Base-by-base conservation (phyloP, 306 rosid genomes). In the Lotus japonicus region DNA sequence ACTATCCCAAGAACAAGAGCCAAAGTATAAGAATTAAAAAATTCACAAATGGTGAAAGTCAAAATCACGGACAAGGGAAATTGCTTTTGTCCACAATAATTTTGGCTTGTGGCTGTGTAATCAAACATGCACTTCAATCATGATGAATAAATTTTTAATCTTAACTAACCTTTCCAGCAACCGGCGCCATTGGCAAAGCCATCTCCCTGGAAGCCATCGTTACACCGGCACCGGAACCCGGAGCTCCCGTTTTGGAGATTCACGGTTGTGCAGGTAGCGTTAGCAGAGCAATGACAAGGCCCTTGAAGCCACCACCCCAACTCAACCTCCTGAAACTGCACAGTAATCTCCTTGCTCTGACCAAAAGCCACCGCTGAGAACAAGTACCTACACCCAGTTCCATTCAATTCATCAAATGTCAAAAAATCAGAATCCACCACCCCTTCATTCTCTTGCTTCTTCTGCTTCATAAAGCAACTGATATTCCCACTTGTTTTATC, bases 241-340 rank as follows among this genome's bases (percentile, higher is more conserved):
- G 0, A 0, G 11, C 0, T 5, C 5, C 14, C 15, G 5, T 16
- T 2, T 9, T 21, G 4, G 9, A 14, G 54, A 6, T 0, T 5
- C 0, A 82, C 64, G 6, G 0, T 0, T 4, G 18, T 11, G n/a
- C 73, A 57, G 1, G 31, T 15, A 31, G 96, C 89, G 62, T 76
- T 64, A 0, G 0, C 0, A 43, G 78, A 43, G 59, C 99, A 94
- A 0, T 0, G 0, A 18, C 65, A 65, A 6, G 2, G 0, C 1
- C 88, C 85, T 3, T 7, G 8, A 68, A 90, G 67, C 98, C 98
- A 94, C 98, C 98, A 94, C 5, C 58, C 85, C 70, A 94, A 74
- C 62, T 94, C 89, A 15, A 94, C 33, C 62, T 46, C 77, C 79
- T 81, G 82, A 50, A 88, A 69, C 79, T 82, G 78, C 16, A 89